Base-by-base conservation (phyloP, 306 rosid species). In the Pyrus betulifolia region DNA sequence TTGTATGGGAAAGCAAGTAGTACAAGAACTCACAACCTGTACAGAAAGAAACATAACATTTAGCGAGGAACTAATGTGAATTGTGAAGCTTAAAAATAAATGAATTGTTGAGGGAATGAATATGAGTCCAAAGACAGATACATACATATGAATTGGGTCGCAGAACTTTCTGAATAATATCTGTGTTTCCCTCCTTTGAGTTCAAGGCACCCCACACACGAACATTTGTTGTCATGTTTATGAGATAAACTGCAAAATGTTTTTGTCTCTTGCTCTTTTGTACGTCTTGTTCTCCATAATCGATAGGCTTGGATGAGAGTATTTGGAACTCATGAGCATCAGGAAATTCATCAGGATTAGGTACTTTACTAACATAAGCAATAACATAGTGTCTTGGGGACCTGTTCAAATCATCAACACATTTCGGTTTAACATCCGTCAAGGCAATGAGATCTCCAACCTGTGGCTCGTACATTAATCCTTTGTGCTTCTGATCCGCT, bases 391-490 rank as follows among this genome's bases (percentile, higher is more conserved):
- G 22, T n/a, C 69, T 80, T 30, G 8, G 60, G 17, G 81, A 67
- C 71, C 57, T 61, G 64, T 68, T 62, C 76, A 91, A 67, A 76
- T 91, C 93, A 45, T 44, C 7, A 4, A 65, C 4, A 27, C 73
- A 14, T 69, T 73, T 75, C 0, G 92, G 90, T 42, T 62, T 80
- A 13, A 75, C 67, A 66, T 83, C 27, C 1, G 96, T 76, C 22
- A 91, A 73, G 63, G 91, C 90, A 78, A 91, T 80, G 77, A 89
- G 70, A 68, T 91, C 93, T 70, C 90, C 91, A 51, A 2, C 73
- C 73, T 77, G 69, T 31, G 93, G 91, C 68, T 85, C 86, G 72
- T 87, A 87, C 15, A 33, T 30, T 40, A 12, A 21, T 21, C 69
- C 72, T 54, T 14, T 74, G 40, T 60, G 27, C 11, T 67, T 69